Evolutionary conservation across 805 yeast species (phyloP).

Genomic region (Cyberlindnera meyerae): DNA sequence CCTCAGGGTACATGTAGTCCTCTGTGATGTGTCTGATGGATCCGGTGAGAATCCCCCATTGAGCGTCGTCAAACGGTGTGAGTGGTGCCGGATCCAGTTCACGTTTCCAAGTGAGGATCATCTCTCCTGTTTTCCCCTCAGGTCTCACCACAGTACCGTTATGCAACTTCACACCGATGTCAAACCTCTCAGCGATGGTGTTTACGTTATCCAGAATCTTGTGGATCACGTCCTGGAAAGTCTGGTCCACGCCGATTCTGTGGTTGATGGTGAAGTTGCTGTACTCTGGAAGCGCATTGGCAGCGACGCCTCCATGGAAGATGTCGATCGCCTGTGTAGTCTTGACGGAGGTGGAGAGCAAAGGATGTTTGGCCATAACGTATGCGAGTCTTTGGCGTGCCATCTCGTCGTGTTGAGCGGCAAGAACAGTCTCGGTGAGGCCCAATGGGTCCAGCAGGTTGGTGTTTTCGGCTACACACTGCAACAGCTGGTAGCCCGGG

Average conservation of each 20-base stretch:
- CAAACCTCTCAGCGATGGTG: constrained; percentile 37
- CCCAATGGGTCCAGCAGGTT: background rate
- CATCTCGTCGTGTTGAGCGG: background rate
- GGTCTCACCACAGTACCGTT: constrained; percentile 3
- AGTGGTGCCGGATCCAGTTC: constrained; percentile 47
- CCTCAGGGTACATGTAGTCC: constrained; percentile 32
- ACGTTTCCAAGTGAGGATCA: constrained; percentile 29
- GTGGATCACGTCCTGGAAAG: constrained; percentile 27
- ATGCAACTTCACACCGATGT: constrained; percentile 20
- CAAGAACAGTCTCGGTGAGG: background rate
- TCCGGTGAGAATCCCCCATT: constrained; percentile 56
- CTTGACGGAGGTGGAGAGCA: constrained; percentile 21
- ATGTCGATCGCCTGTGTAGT: constrained; percentile 48
- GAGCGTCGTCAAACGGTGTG: constrained; percentile 40
- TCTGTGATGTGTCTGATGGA: constrained; percentile 55
- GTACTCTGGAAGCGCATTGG: constrained; percentile 63
- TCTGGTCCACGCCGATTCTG: constrained; percentile 47
- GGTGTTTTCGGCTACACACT: constrained; percentile 48
- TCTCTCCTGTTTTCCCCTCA: constrained; percentile 33
- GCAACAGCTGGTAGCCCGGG: constrained; percentile 48
- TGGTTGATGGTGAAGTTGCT: constrained; percentile 48
- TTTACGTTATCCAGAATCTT: constrained; percentile 30
- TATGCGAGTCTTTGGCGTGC: background rate
- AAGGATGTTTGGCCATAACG: background rate
- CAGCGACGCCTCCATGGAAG: constrained; percentile 58